Evolutionary conservation across 2,329 filamentous ascomycete genomes (phyloP), one percentile per base, ranked within the genome.

Genomic region (Diaporthe sp.): DNA sequence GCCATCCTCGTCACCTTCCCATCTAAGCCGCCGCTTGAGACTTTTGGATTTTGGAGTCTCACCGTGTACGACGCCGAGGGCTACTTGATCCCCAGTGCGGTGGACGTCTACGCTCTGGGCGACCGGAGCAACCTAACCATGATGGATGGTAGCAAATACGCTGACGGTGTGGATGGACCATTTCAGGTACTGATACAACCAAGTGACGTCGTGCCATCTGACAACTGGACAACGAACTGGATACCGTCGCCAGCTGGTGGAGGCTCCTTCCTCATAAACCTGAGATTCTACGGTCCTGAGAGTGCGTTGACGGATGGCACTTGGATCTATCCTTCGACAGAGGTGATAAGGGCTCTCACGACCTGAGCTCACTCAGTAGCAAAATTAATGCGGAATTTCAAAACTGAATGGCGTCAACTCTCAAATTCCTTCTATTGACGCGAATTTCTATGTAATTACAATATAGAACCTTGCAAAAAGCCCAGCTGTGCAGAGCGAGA

Each of bases 181-280:
- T 82, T 82, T 64, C 76, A 80, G 70, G 76, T 82, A 17, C 75
- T 82, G 54, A 50, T 82, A 8, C 81, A 82, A 73, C 67, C 79
- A n/a, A 72, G 72, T 6, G 76, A 79, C 69, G 74, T 80, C 4
- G 25, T 55, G 22, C 80, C 80, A 2, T 80, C 80, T 7, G 47
- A 72, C 2, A 80, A 81, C 52, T 81, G 79, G 80, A 81, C 77
- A 17, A 76, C 33, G 52, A 78, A 78, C 69, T 77, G 77, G 75
- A 58, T 69, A 28, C 70, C 57, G 33, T 72, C 71, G 22, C 71
- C 74, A 13, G 45, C 61, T 42, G 72, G 66, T 33, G 64, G 71
- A 8, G 54, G n/a, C 19, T 38, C 33, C n/a, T 40, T 75, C 35
- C 22, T 50, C 12, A 42, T 75, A 19, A 70, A 58, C n/a, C 15